These are phyloP conservation scores for Psilocybe cubensis DNA, from an alignment of 768 basidiomycete genomes.

Conservation along the genomic window DNA sequence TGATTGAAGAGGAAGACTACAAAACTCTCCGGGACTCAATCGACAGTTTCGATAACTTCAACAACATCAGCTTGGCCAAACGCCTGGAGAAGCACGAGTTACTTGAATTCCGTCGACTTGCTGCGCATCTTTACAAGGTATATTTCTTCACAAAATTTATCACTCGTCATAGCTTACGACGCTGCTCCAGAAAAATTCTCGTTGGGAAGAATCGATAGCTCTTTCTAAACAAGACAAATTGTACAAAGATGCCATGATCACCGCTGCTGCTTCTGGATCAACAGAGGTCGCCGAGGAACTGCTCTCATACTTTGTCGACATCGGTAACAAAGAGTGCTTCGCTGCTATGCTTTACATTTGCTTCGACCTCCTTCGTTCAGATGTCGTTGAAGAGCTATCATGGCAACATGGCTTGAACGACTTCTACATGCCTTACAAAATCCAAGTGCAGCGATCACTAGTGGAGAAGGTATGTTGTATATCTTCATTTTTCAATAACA, in stretches of 20 bases:
- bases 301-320: constrained; percentile 95
- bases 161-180: neutral
- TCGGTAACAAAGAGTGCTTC: constrained; percentile 98
- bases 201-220: constrained; percentile 96
- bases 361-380: constrained; percentile 94
- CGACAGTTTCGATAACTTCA: constrained; percentile 98
- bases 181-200: constrained; percentile 77
- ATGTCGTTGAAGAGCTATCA: constrained; percentile 91
- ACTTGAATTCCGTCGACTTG: constrained; percentile 93
- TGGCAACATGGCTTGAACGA: constrained; percentile 97
- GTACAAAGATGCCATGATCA: constrained; percentile 96
- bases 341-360: constrained; percentile 88
- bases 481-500: constrained; percentile 8
- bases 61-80: constrained; percentile 84
- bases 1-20: constrained; percentile 99
- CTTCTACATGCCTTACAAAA: constrained; percentile 96
- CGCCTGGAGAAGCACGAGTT: constrained; percentile 89
- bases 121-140: constrained; percentile 96
- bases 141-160: neutral
- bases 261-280: constrained; percentile 83
- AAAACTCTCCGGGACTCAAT: constrained; percentile 97
- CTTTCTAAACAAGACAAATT: constrained; percentile 96
- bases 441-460: constrained; percentile 83
- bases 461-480: constrained; percentile 71
- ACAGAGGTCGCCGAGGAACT: constrained; percentile 94